Conservation (phyloP, 1,139 yeast genomes). For the Hansenula sp. region DNA sequence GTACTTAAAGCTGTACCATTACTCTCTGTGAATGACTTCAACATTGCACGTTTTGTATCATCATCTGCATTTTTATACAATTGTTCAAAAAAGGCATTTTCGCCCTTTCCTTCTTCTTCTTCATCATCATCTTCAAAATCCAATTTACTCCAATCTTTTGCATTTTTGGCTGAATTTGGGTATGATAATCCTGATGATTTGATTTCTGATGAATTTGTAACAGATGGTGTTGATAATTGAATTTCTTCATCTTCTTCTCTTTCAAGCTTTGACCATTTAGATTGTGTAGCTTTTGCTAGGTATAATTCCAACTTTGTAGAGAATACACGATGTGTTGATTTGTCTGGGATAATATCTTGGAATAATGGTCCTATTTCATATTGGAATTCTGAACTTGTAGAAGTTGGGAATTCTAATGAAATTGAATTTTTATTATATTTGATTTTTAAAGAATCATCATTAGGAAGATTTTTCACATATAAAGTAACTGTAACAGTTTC, state of each 20-base stretch:
- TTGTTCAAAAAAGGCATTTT: slow-evolving; percentile 70
- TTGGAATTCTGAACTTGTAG: slow-evolving; percentile 34
- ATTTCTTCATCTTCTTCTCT: slow-evolving; percentile 13
- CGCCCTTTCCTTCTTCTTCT: slow-evolving; percentile 40
- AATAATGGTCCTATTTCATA: slow-evolving; percentile 39
- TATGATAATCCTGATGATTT: slow-evolving; percentile 30
- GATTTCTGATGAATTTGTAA: too few relatives aligned
- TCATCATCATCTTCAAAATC: slow-evolving; percentile 46
- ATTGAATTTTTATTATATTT: slow-evolving; percentile 17
- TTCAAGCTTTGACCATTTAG: slow-evolving; percentile 36
- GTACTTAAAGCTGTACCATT: slow-evolving; percentile 93
- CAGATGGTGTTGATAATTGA: slow-evolving; percentile 6
- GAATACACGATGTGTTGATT: slow-evolving; percentile 48
- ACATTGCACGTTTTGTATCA: slow-evolving; percentile 90
- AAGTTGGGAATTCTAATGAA: slow-evolving; percentile 33
- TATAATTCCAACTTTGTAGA: slow-evolving; percentile 73
- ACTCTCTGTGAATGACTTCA: slow-evolving; percentile 92
- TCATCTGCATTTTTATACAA: slow-evolving; percentile 80
- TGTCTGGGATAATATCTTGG: slow-evolving; percentile 39
- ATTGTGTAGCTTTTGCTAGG: slow-evolving; percentile 26
- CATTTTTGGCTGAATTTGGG: slow-evolving; percentile 59
- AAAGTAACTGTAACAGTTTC: slow-evolving; percentile 60
- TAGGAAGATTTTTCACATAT: slow-evolving; percentile 63
- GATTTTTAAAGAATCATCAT: slow-evolving; percentile 21
- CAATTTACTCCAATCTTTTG: slow-evolving; percentile 71